Conservation (phyloP, 2,329 filamentous ascomycete species). For the Exophiala phaeomuriformis region DNA sequence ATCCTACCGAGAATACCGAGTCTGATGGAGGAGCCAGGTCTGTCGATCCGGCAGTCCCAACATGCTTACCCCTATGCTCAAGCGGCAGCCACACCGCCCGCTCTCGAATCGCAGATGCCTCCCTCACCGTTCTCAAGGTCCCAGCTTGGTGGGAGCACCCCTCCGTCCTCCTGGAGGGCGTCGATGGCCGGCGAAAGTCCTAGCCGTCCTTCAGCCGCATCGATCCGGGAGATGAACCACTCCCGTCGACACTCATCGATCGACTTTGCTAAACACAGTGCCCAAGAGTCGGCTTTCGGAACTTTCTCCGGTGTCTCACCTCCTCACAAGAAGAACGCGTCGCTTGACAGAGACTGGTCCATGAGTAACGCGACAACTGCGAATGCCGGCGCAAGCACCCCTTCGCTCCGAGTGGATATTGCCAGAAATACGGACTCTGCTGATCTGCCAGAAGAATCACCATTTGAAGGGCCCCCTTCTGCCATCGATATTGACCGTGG, state of each 20-base stretch:
- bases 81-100: background rate
- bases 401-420: slow-evolving; percentile 15
- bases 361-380: slow-evolving; percentile 38
- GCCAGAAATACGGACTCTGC: slow-evolving; percentile 27
- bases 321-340: slow-evolving; percentile 50
- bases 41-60: slow-evolving; percentile 25
- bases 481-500: slow-evolving; percentile 67
- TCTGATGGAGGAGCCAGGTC: slow-evolving; percentile 32
- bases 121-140: slow-evolving; percentile 18
- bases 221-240: slow-evolving; percentile 73
- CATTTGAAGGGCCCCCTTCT: slow-evolving; percentile 30
- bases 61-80: slow-evolving; percentile 14
- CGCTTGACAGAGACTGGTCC: slow-evolving; percentile 54
- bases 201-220: slow-evolving; percentile 66
- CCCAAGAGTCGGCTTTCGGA: slow-evolving; percentile 21
- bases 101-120: slow-evolving; percentile 25
- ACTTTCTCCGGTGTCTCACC: slow-evolving; percentile 17
- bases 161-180: slow-evolving; percentile 40
- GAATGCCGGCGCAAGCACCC: slow-evolving; percentile 27
- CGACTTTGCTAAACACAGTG: slow-evolving; percentile 52
- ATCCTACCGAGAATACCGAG: slow-evolving; percentile 41
- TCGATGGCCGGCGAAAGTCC: slow-evolving; percentile 38
- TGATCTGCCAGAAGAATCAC: slow-evolving; percentile 26
- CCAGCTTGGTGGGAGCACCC: slow-evolving; percentile 34
- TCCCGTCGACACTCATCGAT: slow-evolving; percentile 82